Evolutionary conservation across 2,329 filamentous ascomycete genomes (phyloP).

Genomic region (Huntiella abstrusa): DNA sequence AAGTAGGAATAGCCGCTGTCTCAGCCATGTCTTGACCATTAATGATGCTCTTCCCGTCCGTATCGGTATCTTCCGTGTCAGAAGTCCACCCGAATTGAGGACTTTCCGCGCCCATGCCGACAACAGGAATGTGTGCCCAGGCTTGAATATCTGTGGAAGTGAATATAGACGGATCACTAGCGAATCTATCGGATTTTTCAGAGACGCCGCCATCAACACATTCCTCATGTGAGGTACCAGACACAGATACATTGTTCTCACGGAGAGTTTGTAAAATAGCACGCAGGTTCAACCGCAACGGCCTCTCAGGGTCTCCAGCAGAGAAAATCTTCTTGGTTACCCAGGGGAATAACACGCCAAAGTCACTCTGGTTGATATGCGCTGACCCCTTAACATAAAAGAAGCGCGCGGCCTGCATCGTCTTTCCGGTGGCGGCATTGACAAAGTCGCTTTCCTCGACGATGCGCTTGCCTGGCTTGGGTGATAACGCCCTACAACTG

Average conservation of each 20-base stretch:
- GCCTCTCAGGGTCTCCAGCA: slow-evolving; percentile 37
- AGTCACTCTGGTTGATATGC: slow-evolving; percentile 69
- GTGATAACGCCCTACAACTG: slow-evolving; percentile 47
- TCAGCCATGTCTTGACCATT: slow-evolving; percentile 3
- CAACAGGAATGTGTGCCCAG: slow-evolving; percentile 6
- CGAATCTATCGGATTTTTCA: background rate
- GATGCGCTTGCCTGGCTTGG: slow-evolving; percentile 26
- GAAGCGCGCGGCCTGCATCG: slow-evolving; percentile 39
- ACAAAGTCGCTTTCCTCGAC: slow-evolving; percentile 24
- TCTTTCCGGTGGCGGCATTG: slow-evolving; percentile 9
- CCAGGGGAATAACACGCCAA: slow-evolving; percentile 65
- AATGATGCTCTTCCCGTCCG: slow-evolving; percentile 12
- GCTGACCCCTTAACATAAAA: slow-evolving; percentile 60
- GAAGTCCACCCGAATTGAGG: slow-evolving; percentile 9
- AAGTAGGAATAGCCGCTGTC: slow-evolving; percentile 1
- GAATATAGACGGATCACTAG: slow-evolving; percentile 32
- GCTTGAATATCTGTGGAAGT: slow-evolving; percentile 17
- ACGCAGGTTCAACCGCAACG: slow-evolving; percentile 38
- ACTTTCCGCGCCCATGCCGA: slow-evolving; percentile 9
- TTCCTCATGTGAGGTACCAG: slow-evolving; percentile 28
- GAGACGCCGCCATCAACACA: slow-evolving; percentile 25
- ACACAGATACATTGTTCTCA: slow-evolving; percentile 28
- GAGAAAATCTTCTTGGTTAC: slow-evolving; percentile 38
- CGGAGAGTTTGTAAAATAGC: slow-evolving; percentile 39
- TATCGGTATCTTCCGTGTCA: slow-evolving; percentile 1